phyloP scores from a whole-genome alignment of 1,139 yeast species.

The Suhomyces kunorum region DNA sequence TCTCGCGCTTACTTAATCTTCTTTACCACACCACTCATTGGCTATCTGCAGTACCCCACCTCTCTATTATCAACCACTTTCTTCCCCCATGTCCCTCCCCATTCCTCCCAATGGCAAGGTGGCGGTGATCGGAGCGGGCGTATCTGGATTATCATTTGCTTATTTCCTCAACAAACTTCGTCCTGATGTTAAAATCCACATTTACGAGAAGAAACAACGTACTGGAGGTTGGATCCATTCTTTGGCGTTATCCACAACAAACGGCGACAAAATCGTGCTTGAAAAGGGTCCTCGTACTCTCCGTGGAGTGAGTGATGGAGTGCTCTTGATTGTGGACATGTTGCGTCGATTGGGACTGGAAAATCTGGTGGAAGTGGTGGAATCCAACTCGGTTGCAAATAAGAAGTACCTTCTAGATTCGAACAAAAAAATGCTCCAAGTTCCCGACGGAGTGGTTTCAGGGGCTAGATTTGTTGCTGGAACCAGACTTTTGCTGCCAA shows the following conservation, averaged over 20 bases:
- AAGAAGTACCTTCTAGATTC: conserved; percentile 57
- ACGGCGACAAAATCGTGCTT: conserved; percentile 30
- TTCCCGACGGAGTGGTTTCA: conserved; percentile 49
- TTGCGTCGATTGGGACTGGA: conserved; percentile 45
- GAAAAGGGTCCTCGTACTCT: conserved; percentile 80
- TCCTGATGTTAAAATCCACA: conserved; percentile 66
- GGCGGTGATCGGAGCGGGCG: conserved; percentile 83
- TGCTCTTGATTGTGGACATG: conserved; percentile 60
- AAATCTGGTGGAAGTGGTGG: conserved; percentile 51
- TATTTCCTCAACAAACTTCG: conserved; percentile 69
- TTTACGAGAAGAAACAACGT: conserved; percentile 56
- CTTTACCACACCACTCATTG: background rate
- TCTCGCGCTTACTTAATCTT: background rate
- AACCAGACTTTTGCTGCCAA: conserved; percentile 37
- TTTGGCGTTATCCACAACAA: conserved; percentile 19
- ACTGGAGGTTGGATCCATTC: conserved; percentile 85
- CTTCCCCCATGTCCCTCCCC: conserved; percentile 2
- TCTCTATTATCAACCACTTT: background rate
- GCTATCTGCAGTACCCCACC: background rate
- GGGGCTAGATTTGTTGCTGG: conserved; percentile 40
- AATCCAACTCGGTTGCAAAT: conserved; percentile 54
- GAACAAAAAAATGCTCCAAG: conserved; percentile 45
- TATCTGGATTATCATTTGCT: conserved; percentile 80
- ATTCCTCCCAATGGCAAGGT: conserved; percentile 42
- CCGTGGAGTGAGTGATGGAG: conserved; percentile 69